Evolutionary conservation across 345 rosid genomes (phyloP).

Genomic region (Linum usitatissimum): DNA sequence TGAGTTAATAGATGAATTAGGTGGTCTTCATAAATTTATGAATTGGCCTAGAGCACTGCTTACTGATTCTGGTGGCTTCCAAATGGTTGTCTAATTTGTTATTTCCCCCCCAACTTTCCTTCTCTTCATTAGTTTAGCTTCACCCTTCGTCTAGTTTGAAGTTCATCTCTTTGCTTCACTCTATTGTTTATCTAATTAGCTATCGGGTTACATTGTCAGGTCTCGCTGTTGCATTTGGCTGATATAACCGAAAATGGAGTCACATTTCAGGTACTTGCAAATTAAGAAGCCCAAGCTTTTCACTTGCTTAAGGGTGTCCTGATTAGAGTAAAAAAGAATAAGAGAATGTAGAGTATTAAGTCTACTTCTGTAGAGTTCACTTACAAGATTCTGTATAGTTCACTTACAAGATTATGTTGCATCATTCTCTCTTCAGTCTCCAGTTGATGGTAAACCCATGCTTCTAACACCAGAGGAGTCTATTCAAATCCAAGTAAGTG

Average conservation of each 20-base stretch:
- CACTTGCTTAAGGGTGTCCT: neutral
- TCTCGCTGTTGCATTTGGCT: slow-evolving; percentile 67
- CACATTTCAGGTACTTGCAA: slow-evolving; percentile 51
- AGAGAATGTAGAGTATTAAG: too few relatives aligned
- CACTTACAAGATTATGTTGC: slow-evolving; percentile 9
- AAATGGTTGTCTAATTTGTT: slow-evolving; percentile 42
- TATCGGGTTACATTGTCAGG: slow-evolving; percentile 30
- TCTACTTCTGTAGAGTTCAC: too few relatives aligned
- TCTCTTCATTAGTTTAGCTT: slow-evolving; percentile 1
- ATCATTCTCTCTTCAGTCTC: slow-evolving; percentile 37
- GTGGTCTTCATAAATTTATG: slow-evolving; percentile 78
- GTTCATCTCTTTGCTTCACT: neutral
- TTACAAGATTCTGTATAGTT: slow-evolving; percentile 7
- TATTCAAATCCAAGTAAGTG: slow-evolving; percentile 63
- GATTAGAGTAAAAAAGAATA: neutral
- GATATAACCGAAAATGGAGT: slow-evolving; percentile 75
- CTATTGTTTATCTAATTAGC: neutral
- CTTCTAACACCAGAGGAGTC: slow-evolving; percentile 83
- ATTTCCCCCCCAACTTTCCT: slow-evolving; percentile 1
- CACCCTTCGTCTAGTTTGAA: neutral
- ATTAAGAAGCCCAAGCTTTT: neutral
- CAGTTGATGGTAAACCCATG: slow-evolving; percentile 75
- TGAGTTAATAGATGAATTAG: slow-evolving; percentile 63
- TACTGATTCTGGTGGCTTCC: slow-evolving; percentile 89
- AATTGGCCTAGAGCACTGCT: slow-evolving; percentile 78